Evolutionary conservation across 1,284 basidiomycete genomes (phyloP), one percentile per base, ranked within the genome.

Genomic region (Inonotus obliquus): DNA sequence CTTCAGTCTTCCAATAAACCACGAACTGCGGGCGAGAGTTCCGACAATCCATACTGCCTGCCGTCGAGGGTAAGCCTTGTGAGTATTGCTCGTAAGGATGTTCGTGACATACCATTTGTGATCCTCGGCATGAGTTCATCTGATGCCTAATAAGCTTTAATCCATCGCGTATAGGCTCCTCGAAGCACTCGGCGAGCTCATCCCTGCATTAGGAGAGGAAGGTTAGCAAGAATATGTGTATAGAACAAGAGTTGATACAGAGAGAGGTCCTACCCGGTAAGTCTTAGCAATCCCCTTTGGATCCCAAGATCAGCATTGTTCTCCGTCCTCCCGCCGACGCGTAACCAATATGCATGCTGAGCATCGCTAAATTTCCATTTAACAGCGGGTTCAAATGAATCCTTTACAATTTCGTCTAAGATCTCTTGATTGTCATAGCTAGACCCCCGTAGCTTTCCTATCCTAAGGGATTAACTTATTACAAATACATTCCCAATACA

Each of bases 1-100:
- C 73, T 88, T 84, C 7, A 91, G 76, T 69, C 90, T 87, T 35
- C 76, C 78, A 70, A 89, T 89, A 17, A 91, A 74, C 86, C 87
- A 91, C 0, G 86, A 85, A 65, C 86, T 89, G 0, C 87, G 86
- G 2, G 87, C 89, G 66, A 89, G 91, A 39, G 89, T 89, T 68
- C 89, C 89, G 6, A 91, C 89, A 27, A 91, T 76, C 77, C 87
- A 91, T 13, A 91, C 83, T 19, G 86, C 87, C 84, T 84, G 54
- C 9, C 87, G n/a, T 25, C 13, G 29, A 38, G 23, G 38, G n/a
- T 38, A 2, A 59, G n/a, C 25, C n/a, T 11, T 11, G 4, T 37
- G 14, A 19, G 21, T 5, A 38, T 5, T 10, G 37, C 19, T 11
- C 39, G 27, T 29, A n/a, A 35, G 17, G 25, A 44, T 44, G 13